A percentile compares a stretch with the other conserved stretches of the same genome.
Conservation (phyloP, 2,329 filamentous ascomycete genomes). For the Penicillium italicum region DNA sequence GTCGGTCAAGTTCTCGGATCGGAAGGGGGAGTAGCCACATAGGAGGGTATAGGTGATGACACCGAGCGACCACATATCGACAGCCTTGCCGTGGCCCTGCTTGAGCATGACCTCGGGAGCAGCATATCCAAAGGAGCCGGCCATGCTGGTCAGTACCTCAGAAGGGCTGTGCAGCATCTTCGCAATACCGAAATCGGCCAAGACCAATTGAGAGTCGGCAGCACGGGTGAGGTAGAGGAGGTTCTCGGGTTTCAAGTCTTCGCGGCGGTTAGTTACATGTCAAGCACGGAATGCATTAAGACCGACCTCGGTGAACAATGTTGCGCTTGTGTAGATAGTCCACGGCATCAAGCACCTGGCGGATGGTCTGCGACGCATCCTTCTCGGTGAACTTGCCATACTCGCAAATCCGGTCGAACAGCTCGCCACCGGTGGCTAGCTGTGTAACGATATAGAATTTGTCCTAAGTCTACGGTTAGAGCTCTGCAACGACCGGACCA, state of each 20-base stretch:
- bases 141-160: slow-evolving; percentile 95
- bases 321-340: slow-evolving; percentile 92
- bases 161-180: slow-evolving; percentile 92
- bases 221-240: slow-evolving; percentile 84
- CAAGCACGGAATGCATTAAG: neutral
- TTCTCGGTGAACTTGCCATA: slow-evolving; percentile 98
- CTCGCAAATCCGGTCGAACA: slow-evolving; percentile 98
- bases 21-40: slow-evolving; percentile 97
- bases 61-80: slow-evolving; percentile 99
- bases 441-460: slow-evolving; percentile 99
- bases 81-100: slow-evolving; percentile 93
- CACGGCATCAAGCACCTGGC: slow-evolving; percentile 87
- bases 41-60: slow-evolving; percentile 98
- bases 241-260: slow-evolving; percentile 97
- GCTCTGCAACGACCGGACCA: neutral
- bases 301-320: slow-evolving; percentile 85
- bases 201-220: slow-evolving; percentile 75
- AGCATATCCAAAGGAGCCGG: slow-evolving; percentile 95
- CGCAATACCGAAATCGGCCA: slow-evolving; percentile 97
- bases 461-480: slow-evolving; percentile 57
- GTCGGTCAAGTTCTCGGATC: slow-evolving; percentile 87
- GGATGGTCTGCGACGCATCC: slow-evolving; percentile 92
- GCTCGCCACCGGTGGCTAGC: slow-evolving; percentile 88
- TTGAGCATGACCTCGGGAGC: slow-evolving; percentile 98
- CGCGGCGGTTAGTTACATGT: slow-evolving; percentile 2